These are phyloP conservation scores for Biscutella laevigata DNA, from an alignment of 441 rosid genomes.

Conservation along the genomic window DNA sequence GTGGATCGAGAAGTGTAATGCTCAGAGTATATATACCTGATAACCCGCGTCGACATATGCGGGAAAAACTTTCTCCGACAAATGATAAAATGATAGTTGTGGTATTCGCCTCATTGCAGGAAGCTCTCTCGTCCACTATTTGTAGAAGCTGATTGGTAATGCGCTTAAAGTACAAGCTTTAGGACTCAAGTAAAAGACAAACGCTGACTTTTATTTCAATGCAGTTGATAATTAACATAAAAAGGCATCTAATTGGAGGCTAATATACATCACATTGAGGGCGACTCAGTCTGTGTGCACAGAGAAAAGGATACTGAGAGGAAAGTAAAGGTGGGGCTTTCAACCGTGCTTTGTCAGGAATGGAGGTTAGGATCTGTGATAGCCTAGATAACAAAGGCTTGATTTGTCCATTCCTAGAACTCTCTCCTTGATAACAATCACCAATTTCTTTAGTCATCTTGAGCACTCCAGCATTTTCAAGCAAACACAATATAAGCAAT, in stretches of 20 bases:
- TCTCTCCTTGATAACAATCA: conserved; percentile 23
- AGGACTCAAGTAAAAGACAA: conserved; percentile 39
- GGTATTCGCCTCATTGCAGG: conserved; percentile 21
- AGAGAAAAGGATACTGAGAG: conserved; percentile 83
- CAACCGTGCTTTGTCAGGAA: conserved; percentile 82
- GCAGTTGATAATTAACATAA: conserved; percentile 11
- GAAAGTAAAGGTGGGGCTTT: conserved; percentile 55
- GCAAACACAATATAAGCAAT: conserved; percentile 62
- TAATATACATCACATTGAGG: conserved; percentile 16
- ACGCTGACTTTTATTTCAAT: conserved; percentile 20
- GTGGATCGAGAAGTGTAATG: conserved; percentile 17
- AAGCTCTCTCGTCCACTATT: conserved; percentile 40
- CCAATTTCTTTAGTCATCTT: conserved; percentile 50
- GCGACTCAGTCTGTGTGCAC: conserved; percentile 2
- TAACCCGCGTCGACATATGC: conserved; percentile 88
- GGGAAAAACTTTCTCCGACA: conserved; percentile 66
- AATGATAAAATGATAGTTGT: conserved; percentile 40
- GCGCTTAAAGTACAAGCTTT: conserved; percentile 72
- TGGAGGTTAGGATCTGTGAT: conserved; percentile 68
- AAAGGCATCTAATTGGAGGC: not conserved
- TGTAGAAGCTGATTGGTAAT: conserved; percentile 56
- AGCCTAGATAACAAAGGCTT: conserved; percentile 43
- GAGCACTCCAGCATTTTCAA: conserved; percentile 64
- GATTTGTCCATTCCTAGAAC: conserved; percentile 25
- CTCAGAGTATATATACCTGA: conserved; percentile 48